Conservation (phyloP, 2,329 filamentous ascomycete species). For the Monilinia vaccinii-corymbosi region DNA sequence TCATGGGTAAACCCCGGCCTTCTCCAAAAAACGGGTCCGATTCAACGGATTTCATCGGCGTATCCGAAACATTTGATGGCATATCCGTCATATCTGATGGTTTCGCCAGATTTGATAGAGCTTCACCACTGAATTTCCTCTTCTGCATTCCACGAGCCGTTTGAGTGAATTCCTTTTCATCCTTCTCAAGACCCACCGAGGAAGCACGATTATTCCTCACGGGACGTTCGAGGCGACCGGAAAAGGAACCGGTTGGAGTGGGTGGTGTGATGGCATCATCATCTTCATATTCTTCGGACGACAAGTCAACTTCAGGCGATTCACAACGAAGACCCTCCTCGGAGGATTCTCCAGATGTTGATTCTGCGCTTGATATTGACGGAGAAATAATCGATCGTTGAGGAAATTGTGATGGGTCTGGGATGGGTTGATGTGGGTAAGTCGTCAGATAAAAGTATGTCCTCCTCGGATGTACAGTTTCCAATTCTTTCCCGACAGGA, state of each 20-base stretch:
- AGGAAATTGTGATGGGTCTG: constrained; percentile 47
- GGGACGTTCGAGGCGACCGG: constrained; percentile 36
- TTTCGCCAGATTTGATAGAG: constrained; percentile 43
- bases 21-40: constrained; percentile 25
- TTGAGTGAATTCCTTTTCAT: constrained; percentile 94
- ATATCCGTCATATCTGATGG: constrained; percentile 24
- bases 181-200: constrained; percentile 82
- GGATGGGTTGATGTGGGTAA: constrained; percentile 73
- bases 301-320: constrained; percentile 88
- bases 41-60: constrained; percentile 21
- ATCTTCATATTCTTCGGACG: constrained; percentile 75
- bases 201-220: constrained; percentile 60
- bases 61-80: constrained; percentile 13
- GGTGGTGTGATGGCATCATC: constrained; percentile 53
- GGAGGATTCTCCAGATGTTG: constrained; percentile 64
- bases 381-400: constrained; percentile 67
- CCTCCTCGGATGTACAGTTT: constrained; percentile 84
- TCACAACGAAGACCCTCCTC: constrained; percentile 35
- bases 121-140: constrained; percentile 46
- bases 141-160: constrained; percentile 73
- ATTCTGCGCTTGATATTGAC: constrained; percentile 63
- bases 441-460: constrained; percentile 96
- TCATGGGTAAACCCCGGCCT: constrained; percentile 26
- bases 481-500: constrained; percentile 85
- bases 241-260: constrained; percentile 56